Percentiles rank a stretch among this genome's conserved stretches.
Conservation (phyloP, 1,284 basidiomycete species). For the Sutorius eximius region DNA sequence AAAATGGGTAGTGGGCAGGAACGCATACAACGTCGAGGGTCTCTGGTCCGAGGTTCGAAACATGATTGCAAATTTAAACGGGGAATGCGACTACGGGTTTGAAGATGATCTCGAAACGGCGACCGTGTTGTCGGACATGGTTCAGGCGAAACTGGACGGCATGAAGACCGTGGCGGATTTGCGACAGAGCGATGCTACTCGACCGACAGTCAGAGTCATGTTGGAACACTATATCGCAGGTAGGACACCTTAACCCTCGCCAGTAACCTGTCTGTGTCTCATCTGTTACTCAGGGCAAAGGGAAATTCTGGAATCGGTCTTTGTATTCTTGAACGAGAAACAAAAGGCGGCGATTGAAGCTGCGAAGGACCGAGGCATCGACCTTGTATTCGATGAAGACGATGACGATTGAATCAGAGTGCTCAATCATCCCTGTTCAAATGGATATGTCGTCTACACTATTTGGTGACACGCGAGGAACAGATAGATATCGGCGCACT, state of each 20-base stretch:
- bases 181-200: conserved; percentile 31
- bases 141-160: conserved; percentile 51
- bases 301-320: conserved; percentile 41
- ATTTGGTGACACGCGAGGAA: no score
- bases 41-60: conserved; percentile 59
- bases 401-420: background rate
- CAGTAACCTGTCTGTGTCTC: background rate
- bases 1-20: conserved; percentile 64
- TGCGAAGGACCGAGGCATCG: conserved; percentile 52
- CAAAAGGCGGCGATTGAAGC: conserved; percentile 43
- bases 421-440: no score
- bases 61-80: conserved; percentile 37
- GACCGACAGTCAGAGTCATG: conserved; percentile 56
- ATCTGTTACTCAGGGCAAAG: conserved; percentile 39
- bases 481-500: no score
- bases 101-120: conserved; percentile 67
- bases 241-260: conserved; percentile 21
- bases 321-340: conserved; percentile 47
- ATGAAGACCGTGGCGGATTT: conserved; percentile 41
- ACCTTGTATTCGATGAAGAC: conserved; percentile 49
- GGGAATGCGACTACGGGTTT: conserved; percentile 41
- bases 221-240: conserved; percentile 59
- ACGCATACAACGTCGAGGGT: conserved; percentile 53
- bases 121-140: conserved; percentile 64
- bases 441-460: no score